phyloP scores from a whole-genome alignment of 768 basidiomycete species.

The Lactarius trivialis region DNA sequence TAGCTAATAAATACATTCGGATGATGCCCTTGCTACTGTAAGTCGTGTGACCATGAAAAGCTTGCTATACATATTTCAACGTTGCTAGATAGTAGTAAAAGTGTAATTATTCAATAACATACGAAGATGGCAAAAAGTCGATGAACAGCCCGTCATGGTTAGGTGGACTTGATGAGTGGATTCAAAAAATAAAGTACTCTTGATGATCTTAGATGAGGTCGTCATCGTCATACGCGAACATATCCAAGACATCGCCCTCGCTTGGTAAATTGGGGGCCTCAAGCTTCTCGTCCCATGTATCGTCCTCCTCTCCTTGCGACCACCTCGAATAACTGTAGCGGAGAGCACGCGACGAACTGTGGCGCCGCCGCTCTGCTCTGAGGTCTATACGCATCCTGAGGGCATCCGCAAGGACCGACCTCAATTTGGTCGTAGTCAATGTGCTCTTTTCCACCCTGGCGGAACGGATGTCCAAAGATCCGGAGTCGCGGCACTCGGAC shows the following conservation, averaged over 20 bases:
- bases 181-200: no score
- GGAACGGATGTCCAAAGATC: neutral
- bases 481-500: neutral
- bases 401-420: slow-evolving; percentile 14
- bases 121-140: neutral
- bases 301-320: neutral
- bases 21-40: no score
- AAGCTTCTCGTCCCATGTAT: neutral
- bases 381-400: slow-evolving; percentile 14
- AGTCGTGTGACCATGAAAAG: neutral
- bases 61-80: neutral
- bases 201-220: slow-evolving; percentile 4
- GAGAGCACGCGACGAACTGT: neutral
- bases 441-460: neutral
- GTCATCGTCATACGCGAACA: slow-evolving; percentile 19
- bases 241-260: slow-evolving; percentile 16
- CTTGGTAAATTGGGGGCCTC: neutral
- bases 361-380: slow-evolving; percentile 6
- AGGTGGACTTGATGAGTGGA: neutral
- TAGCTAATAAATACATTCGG: no score
- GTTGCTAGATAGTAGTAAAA: neutral
- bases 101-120: neutral
- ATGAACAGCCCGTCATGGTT: neutral
- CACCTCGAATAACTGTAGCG: neutral
- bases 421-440: neutral